A percentile compares a stretch with the other conserved stretches of the same genome.
Conservation (phyloP, 1,284 basidiomycete species). For the Boletellus deceptivus region DNA sequence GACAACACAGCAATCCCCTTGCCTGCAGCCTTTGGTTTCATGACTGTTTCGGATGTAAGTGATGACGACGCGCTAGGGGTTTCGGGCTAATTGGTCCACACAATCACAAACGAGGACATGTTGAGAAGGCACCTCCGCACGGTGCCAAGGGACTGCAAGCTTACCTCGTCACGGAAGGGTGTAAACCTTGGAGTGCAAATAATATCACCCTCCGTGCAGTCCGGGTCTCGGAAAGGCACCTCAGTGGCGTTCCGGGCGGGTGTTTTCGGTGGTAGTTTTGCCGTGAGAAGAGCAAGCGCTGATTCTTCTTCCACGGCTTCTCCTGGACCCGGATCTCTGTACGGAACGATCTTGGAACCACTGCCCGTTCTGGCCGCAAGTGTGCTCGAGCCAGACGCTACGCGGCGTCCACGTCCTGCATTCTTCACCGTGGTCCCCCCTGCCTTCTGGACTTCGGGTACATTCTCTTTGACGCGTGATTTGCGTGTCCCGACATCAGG, state of each 20-base stretch:
- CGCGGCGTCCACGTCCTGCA: slow-evolving; percentile 51
- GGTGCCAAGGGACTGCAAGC: slow-evolving; percentile 12
- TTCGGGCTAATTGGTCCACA: slow-evolving; percentile 22
- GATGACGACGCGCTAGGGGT: slow-evolving; percentile 28
- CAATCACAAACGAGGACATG: slow-evolving; percentile 4
- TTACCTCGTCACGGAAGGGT: slow-evolving; percentile 68
- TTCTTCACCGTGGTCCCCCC: slow-evolving; percentile 63
- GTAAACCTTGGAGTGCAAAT: slow-evolving; percentile 57
- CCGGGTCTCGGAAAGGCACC: slow-evolving; percentile 41
- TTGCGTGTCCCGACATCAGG: slow-evolving; percentile 72
- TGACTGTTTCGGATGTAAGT: slow-evolving; percentile 47
- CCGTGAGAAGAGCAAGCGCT: slow-evolving; percentile 30
- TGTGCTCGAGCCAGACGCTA: slow-evolving; percentile 42
- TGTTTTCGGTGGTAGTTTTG: slow-evolving; percentile 31
- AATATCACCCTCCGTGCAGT: slow-evolving; percentile 19
- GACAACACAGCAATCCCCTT: slow-evolving; percentile 44
- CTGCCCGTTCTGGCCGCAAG: slow-evolving; percentile 17
- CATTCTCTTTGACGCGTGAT: slow-evolving; percentile 72
- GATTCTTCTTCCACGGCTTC: slow-evolving; percentile 17
- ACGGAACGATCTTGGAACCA: slow-evolving; percentile 52
- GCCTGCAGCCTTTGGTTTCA: slow-evolving; percentile 53
- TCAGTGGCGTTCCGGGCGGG: slow-evolving; percentile 31
- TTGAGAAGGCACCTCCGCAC: slow-evolving; percentile 10
- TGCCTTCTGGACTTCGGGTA: slow-evolving; percentile 63
- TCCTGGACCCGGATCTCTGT: slow-evolving; percentile 46